Conservation (phyloP, 768 basidiomycete species). For the Amanita pseudoporphyria region DNA sequence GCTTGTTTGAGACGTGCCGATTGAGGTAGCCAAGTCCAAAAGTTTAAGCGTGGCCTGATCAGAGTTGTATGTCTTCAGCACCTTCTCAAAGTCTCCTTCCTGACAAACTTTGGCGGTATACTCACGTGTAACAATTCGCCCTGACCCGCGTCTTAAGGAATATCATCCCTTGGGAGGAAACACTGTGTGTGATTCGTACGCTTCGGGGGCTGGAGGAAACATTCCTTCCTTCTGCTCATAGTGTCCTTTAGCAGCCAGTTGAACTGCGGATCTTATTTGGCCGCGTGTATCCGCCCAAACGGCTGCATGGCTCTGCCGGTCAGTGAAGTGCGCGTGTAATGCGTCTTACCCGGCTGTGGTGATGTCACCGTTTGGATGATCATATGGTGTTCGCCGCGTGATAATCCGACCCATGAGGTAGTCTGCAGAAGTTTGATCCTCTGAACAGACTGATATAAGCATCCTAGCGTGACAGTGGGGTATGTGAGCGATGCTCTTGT, state of each 20-base stretch:
- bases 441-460: too few relatives aligned
- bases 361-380: too few relatives aligned
- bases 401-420: too few relatives aligned
- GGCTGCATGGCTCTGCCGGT: constrained; percentile 15
- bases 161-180: constrained; percentile 28
- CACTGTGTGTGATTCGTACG: constrained; percentile 30
- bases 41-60: background rate
- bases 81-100: background rate
- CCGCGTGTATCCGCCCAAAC: constrained; percentile 28
- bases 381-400: too few relatives aligned
- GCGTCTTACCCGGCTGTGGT: too few relatives aligned
- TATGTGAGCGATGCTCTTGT: too few relatives aligned
- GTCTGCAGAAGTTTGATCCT: too few relatives aligned
- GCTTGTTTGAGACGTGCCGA: too few relatives aligned
- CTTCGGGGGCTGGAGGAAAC: constrained; percentile 20
- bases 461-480: too few relatives aligned
- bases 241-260: constrained; percentile 27
- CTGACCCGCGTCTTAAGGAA: constrained; percentile 14
- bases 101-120: background rate
- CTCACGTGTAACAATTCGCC: background rate
- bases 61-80: background rate
- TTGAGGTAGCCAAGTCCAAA: too few relatives aligned
- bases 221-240: constrained; percentile 15
- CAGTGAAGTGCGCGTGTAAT: too few relatives aligned
- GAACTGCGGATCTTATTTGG: constrained; percentile 25